Evolutionary conservation across 768 basidiomycete genomes (phyloP).

Genomic region (Pisolithus orientalis): DNA sequence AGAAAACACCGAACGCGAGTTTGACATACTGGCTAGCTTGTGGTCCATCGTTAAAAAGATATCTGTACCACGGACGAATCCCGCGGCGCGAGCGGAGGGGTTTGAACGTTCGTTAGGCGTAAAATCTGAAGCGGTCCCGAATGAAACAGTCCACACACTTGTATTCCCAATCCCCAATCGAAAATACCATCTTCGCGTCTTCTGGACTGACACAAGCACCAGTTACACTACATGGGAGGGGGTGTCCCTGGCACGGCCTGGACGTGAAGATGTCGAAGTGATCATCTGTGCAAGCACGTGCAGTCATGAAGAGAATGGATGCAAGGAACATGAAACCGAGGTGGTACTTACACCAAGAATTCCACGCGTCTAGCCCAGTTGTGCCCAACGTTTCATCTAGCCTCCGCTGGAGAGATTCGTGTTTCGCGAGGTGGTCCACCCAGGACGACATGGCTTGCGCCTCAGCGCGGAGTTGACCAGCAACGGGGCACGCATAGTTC

Average conservation of each 20-base stretch:
- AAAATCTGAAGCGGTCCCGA: background rate
- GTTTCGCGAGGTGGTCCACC: slow-evolving; percentile 43
- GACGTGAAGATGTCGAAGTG: slow-evolving; percentile 47
- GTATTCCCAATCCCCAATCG: too few relatives aligned
- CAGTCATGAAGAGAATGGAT: background rate
- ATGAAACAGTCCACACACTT: slow-evolving; percentile 26
- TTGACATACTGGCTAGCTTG: slow-evolving; percentile 37
- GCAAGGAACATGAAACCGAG: background rate
- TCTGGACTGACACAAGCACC: slow-evolving; percentile 36
- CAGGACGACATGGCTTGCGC: slow-evolving; percentile 41
- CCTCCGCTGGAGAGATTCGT: slow-evolving; percentile 34
- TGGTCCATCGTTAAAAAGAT: slow-evolving; percentile 44
- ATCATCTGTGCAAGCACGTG: slow-evolving; percentile 28
- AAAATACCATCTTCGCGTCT: slow-evolving; percentile 42
- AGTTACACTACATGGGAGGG: slow-evolving; percentile 38
- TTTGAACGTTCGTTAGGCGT: too few relatives aligned
- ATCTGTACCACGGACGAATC: slow-evolving; percentile 23
- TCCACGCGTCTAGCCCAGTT: slow-evolving; percentile 33
- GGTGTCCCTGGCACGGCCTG: slow-evolving; percentile 39
- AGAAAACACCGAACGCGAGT: slow-evolving; percentile 43
- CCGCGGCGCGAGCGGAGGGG: too few relatives aligned
- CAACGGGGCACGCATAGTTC: slow-evolving; percentile 37
- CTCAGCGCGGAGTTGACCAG: slow-evolving; percentile 31
- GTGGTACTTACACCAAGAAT: slow-evolving; percentile 37
- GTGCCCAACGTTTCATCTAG: slow-evolving; percentile 37